Evolutionary conservation across 768 basidiomycete species (phyloP).

Genomic region (Sporobolomyces roseus): DNA sequence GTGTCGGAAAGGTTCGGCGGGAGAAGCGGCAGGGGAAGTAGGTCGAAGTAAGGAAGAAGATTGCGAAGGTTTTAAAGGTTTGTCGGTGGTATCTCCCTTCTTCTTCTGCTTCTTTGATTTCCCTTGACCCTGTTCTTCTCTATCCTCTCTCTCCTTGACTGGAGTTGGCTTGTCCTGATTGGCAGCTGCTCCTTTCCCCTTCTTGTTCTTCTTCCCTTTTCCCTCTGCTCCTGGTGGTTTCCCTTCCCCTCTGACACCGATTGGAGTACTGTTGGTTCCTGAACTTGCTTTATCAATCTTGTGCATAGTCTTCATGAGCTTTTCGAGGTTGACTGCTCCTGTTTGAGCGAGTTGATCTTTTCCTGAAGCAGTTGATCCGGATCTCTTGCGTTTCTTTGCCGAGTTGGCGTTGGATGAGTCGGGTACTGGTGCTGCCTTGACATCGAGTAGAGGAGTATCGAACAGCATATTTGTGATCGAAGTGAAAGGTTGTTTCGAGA

Average conservation of each 20-base stretch:
- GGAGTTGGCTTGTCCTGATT: too few relatives aligned
- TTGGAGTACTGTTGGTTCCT: conserved; percentile 10
- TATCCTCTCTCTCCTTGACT: background rate
- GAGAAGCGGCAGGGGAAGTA: background rate
- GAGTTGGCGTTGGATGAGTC: conserved; percentile 6
- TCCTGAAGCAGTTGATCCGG: conserved; percentile 1
- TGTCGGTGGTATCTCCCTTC: background rate
- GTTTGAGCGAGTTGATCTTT: conserved; percentile 48
- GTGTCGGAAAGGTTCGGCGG: background rate
- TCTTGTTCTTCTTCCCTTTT: conserved; percentile 23
- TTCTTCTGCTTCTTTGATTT: conserved; percentile 11
- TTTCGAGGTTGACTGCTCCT: conserved; percentile 60
- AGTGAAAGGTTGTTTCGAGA: background rate
- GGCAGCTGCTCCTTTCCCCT: too few relatives aligned
- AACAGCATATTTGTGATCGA: conserved; percentile 24
- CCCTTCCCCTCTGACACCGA: conserved; percentile 10
- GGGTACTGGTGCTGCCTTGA: conserved; percentile 4
- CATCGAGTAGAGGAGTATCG: conserved; percentile 37
- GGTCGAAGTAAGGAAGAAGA: conserved; percentile 10
- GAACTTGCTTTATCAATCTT: conserved; percentile 8
- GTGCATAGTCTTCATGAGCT: conserved; percentile 57
- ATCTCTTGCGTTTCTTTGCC: conserved; percentile 32
- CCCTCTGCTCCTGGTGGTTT: background rate
- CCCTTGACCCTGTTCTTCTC: background rate
- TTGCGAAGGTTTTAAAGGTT: conserved; percentile 13